These are phyloP conservation scores for Diaporthe citri DNA, from an alignment of 2,329 filamentous ascomycete genomes.

Conservation along the genomic window DNA sequence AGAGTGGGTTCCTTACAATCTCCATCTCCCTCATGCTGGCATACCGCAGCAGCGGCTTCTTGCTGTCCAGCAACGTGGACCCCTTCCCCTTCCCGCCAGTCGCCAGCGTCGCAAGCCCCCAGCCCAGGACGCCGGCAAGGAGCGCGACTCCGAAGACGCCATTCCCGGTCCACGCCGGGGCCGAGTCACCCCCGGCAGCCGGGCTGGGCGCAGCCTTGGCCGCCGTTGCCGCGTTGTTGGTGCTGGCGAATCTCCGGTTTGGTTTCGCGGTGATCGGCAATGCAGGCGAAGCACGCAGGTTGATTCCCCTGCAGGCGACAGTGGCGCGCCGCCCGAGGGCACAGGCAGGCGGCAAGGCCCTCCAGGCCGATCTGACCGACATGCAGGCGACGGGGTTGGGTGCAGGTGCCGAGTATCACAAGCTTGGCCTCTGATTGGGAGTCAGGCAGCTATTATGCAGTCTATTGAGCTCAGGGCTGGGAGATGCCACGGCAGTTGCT, in stretches of 20 bases:
- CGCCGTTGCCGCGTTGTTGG: background rate
- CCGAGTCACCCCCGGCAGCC: slow-evolving; percentile 34
- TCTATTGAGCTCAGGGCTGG: slow-evolving; percentile 18
- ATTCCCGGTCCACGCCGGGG: slow-evolving; percentile 48
- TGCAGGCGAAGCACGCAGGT: slow-evolving; percentile 31
- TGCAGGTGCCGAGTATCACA: slow-evolving; percentile 33
- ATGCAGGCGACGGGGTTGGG: slow-evolving; percentile 37
- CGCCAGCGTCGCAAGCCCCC: slow-evolving; percentile 53
- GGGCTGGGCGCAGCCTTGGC: slow-evolving; percentile 6
- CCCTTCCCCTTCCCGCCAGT: slow-evolving; percentile 42
- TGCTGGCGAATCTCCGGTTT: slow-evolving; percentile 31
- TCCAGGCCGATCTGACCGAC: slow-evolving; percentile 37
- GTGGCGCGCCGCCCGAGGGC: slow-evolving; percentile 22
- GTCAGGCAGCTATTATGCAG: slow-evolving; percentile 24
- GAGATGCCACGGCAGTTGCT: slow-evolving; percentile 1
- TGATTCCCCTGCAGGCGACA: slow-evolving; percentile 19
- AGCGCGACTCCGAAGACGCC: slow-evolving; percentile 55
- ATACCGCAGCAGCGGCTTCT: slow-evolving; percentile 49
- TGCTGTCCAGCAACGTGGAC: slow-evolving; percentile 47
- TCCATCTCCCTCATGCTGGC: slow-evolving; percentile 59
- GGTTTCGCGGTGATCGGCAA: slow-evolving; percentile 24
- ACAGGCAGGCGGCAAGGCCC: slow-evolving; percentile 32
- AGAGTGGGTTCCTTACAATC: slow-evolving; percentile 47
- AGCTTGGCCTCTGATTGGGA: slow-evolving; percentile 35
- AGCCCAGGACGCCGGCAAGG: slow-evolving; percentile 56